Percentiles rank a stretch among this genome's conserved stretches.
Evolutionary conservation across 2,329 filamentous ascomycete species (phyloP).

Genomic region (Neocatenulostroma microsporum): DNA sequence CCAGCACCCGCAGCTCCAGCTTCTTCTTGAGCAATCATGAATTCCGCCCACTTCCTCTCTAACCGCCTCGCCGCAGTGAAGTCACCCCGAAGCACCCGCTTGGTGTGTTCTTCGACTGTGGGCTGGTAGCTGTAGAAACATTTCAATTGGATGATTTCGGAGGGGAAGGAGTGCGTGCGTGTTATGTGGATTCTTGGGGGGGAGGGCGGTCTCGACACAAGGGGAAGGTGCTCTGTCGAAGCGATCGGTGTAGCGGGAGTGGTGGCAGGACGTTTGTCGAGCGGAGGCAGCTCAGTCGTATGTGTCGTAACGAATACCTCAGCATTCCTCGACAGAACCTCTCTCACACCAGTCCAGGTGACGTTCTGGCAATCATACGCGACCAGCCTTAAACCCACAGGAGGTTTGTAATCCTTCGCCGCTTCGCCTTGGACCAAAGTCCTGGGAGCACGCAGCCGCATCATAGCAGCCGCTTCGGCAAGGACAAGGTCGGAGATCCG

Average conservation of each 20-base stretch:
- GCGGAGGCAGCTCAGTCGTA: constrained; percentile 19
- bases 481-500: constrained; percentile 79
- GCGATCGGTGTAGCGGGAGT: constrained; percentile 21
- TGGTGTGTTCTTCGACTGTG: constrained; percentile 88
- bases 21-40: constrained; percentile 88
- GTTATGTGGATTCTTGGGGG: constrained; percentile 21
- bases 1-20: constrained; percentile 61
- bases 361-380: constrained; percentile 89
- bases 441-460: constrained; percentile 49
- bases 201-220: constrained; percentile 4
- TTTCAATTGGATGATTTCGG: constrained; percentile 76
- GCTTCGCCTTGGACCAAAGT: constrained; percentile 34
- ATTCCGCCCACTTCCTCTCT: constrained; percentile 86
- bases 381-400: constrained; percentile 63
- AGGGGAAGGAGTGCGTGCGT: constrained; percentile 51
- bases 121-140: constrained; percentile 95
- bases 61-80: constrained; percentile 66
- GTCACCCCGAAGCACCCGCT: constrained; percentile 72
- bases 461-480: constrained; percentile 73
- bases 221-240: constrained; percentile 15
- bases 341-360: constrained; percentile 84
- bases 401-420: constrained; percentile 29
- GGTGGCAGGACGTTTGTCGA: constrained; percentile 13
- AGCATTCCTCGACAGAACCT: constrained; percentile 77
- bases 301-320: constrained; percentile 52